Evolutionary conservation across 257 asterid species (phyloP).

Genomic region (Agastache rugosa): DNA sequence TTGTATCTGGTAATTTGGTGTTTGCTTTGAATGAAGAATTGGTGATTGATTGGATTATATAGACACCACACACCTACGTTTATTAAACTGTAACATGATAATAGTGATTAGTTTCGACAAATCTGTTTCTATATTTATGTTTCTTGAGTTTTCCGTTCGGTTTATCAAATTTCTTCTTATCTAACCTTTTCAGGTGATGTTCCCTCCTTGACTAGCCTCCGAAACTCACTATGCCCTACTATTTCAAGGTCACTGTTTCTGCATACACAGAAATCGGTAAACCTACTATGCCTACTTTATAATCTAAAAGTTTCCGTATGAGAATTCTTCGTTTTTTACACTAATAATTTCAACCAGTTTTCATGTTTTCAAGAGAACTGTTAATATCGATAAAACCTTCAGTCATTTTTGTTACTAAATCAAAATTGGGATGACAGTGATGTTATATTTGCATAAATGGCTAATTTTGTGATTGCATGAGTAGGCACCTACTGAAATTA

Average conservation of each 20-base stretch:
- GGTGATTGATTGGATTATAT: not conserved
- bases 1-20: conserved; percentile 54
- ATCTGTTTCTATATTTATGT: conserved; percentile 3
- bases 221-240: conserved; percentile 46
- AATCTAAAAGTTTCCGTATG: not conserved
- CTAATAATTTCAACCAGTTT: not conserved
- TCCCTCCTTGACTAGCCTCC: conserved; percentile 45
- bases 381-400: conserved; percentile 4
- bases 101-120: not conserved
- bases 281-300: not conserved
- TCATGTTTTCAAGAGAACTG: not conserved
- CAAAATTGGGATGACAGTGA: not conserved
- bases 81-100: conserved; percentile 11
- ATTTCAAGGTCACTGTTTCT: conserved; percentile 58
- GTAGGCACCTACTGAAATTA: not conserved
- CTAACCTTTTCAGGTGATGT: conserved; percentile 57
- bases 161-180: conserved; percentile 15
- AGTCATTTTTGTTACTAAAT: not conserved
- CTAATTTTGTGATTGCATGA: not conserved
- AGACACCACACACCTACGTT: not conserved
- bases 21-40: not conserved
- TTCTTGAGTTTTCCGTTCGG: conserved; percentile 17
- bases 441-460: not conserved
- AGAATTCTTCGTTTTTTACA: not conserved
- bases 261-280: conserved; percentile 69